These are phyloP conservation scores for Pseudonectria foliicola DNA, from an alignment of 2,329 filamentous ascomycete genomes.

Conservation along the genomic window DNA sequence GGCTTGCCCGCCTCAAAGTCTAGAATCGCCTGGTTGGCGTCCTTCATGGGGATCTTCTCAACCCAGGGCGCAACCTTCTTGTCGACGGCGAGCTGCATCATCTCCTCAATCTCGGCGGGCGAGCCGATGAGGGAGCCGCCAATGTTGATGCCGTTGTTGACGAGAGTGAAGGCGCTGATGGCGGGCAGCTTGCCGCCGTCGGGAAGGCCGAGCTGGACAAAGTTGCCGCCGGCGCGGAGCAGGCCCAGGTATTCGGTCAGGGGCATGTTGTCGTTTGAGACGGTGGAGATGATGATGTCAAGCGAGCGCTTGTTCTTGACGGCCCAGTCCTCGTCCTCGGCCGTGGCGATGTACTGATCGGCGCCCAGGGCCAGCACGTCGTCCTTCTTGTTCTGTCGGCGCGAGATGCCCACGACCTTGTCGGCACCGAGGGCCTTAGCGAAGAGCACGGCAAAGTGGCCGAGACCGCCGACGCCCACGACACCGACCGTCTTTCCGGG, in stretches of 20 bases:
- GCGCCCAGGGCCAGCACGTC: slow-evolving; percentile 52
- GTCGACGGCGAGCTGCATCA: slow-evolving; percentile 51
- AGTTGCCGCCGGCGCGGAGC: slow-evolving; percentile 50
- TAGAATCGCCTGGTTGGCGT: slow-evolving; percentile 46
- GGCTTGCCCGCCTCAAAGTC: slow-evolving; percentile 49
- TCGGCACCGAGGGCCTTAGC: slow-evolving; percentile 60
- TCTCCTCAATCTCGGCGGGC: slow-evolving; percentile 50
- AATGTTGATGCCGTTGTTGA: slow-evolving; percentile 28
- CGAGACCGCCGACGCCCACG: slow-evolving; percentile 59
- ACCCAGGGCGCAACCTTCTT: slow-evolving; percentile 52
- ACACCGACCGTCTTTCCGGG: slow-evolving; percentile 61
- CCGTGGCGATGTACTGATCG: slow-evolving; percentile 36
- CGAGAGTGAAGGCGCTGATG: slow-evolving; percentile 17
- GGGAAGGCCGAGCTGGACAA: slow-evolving; percentile 53
- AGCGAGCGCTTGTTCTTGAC: slow-evolving; percentile 41
- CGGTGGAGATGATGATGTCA: slow-evolving; percentile 53
- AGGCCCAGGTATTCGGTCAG: slow-evolving; percentile 53
- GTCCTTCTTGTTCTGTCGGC: slow-evolving; percentile 41
- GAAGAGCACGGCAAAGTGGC: slow-evolving; percentile 60
- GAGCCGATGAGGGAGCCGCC: slow-evolving; percentile 41
- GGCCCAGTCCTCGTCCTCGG: slow-evolving; percentile 46
- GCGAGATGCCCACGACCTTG: slow-evolving; percentile 51
- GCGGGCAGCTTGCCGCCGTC: slow-evolving; percentile 18
- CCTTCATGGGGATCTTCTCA: slow-evolving; percentile 45
- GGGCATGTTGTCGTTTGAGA: slow-evolving; percentile 50